Evolutionary conservation across 768 basidiomycete species (phyloP).

Genomic region (Rhodotorula kratochvilovae): DNA sequence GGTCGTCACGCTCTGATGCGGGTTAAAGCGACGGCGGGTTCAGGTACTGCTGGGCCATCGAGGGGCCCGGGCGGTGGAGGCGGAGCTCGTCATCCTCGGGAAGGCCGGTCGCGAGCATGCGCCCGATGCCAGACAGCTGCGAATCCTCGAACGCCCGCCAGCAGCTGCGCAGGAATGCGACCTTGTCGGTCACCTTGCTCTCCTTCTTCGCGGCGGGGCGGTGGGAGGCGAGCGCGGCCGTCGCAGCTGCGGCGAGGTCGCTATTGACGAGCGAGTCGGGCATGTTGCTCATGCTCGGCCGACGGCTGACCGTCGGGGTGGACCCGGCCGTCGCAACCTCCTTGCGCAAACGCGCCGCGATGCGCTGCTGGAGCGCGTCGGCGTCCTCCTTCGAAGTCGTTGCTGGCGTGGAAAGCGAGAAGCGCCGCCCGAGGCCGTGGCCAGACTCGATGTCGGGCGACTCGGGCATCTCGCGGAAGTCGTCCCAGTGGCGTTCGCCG

Average conservation of each 20-base stretch:
- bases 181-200: neutral
- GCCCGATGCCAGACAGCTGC: neutral
- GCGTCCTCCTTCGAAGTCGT: neutral
- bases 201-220: neutral
- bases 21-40: neutral
- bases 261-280: neutral
- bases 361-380: neutral
- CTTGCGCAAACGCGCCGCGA: neutral
- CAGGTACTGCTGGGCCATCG: constrained; percentile 1
- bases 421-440: neutral
- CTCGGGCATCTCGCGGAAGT: constrained; percentile 13
- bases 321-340: constrained; percentile 11
- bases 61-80: constrained; percentile 1
- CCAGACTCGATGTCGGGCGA: constrained; percentile 1
- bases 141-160: neutral
- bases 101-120: neutral
- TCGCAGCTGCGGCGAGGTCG: neutral
- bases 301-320: constrained; percentile 7
- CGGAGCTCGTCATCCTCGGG: constrained; percentile 8
- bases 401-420: neutral
- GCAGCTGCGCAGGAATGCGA: neutral
- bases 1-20: neutral
- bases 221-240: neutral
- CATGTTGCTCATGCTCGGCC: neutral
- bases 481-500: constrained; percentile 4